Evolutionary conservation across 2,329 filamentous ascomycete species (phyloP), one percentile per base, ranked within the genome.

Genomic region (Hypoxylon sp.): DNA sequence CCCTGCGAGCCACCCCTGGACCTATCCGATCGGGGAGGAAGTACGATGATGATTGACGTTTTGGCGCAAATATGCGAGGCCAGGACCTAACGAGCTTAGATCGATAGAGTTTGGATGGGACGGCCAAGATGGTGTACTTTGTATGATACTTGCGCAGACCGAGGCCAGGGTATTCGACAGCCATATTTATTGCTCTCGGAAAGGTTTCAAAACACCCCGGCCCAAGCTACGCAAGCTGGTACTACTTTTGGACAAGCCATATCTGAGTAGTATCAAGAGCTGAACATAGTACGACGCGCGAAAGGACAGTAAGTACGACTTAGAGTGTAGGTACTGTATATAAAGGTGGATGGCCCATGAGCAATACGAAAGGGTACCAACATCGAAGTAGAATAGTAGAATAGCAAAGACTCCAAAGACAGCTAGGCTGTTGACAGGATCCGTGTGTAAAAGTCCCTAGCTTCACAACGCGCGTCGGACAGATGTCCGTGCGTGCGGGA

Each of bases 401-500:
- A 66, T 71, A 66, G 57, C 56, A 70, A 58, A 53, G 22, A 54
- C 50, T 65, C 52, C 63, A 69, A 66, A 70, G 55, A 68, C 55
- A 62, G 48, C 57, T 46, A 63, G 55, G 58, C 39, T 42, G 52
- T 42, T 44, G 48, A 63, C 47, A 61, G 44, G 63, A 70, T 65
- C 62, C 47, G 66, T 47, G 55, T 66, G 55, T 68, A 68, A 68
- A 65, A 61, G 62, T 60, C 54, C 54, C 62, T 64, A 68, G 52
- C 62, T 51, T 58, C 35, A 66, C 55, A 47, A 54, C 63, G 65
- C 39, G 58, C 46, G 59, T 57, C 67, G 71, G 70, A 71, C 59
- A 53, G 35, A 63, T 59, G 66, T 37, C 70, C 65, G 71, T 72
- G 70, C 68, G 61, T 61, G 68, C 69, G 69, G 69, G 71, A 67